Evolutionary conservation across 2,329 filamentous ascomycete species (phyloP), one percentile per base, ranked within the genome.

Genomic region (Colletotrichum musae): DNA sequence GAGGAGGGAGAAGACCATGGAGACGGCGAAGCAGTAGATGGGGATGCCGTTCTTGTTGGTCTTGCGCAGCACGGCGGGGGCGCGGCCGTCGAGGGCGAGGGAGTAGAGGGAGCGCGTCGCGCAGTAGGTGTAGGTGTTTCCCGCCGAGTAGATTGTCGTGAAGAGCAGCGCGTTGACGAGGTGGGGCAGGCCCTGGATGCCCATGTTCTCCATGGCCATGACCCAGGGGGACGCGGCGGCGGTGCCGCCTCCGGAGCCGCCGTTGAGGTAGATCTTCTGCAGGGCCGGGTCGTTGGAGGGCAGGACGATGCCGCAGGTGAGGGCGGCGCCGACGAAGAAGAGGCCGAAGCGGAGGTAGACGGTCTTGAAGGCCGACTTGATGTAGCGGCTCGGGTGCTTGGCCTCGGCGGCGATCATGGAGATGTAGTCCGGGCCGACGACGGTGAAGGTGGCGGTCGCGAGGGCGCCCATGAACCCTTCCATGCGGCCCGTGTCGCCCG

Each of bases 391-490:
- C 0, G 90, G 90, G 72, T 91, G 84, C 72, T 87, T 88, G 2
- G 90, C 91, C 76, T 92, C 90, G 51, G 89, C 89, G 1, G 89
- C 89, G 0, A 90, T 91, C 66, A 92, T 89, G 58, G 88, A 89
- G 57, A 92, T 90, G 41, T 86, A 88, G 76, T 91, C 89, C 2
- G 88, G 91, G 60, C 89, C 90, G 41, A 89, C 88, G 62, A 92
- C 85, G 32, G 87, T 88, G 77, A 92, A 92, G 64, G 84, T 84
- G n/a, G 89, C 90, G 70, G 88, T 87, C 77, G 92, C 92, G 54
- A 93, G 80, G 65, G 89, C 91, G 66, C 88, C 87, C 41, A 93
- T 81, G 76, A 94, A 93, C 3, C 92, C 92, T 24, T 94, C 84
- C 74, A 92, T 94, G 57, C 86, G 86, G 43, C 93, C 93, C 0